These are phyloP conservation scores for Discostella pseudostelligera DNA, from an alignment of 108 stramenopile genomes.

Conservation along the genomic window DNA sequence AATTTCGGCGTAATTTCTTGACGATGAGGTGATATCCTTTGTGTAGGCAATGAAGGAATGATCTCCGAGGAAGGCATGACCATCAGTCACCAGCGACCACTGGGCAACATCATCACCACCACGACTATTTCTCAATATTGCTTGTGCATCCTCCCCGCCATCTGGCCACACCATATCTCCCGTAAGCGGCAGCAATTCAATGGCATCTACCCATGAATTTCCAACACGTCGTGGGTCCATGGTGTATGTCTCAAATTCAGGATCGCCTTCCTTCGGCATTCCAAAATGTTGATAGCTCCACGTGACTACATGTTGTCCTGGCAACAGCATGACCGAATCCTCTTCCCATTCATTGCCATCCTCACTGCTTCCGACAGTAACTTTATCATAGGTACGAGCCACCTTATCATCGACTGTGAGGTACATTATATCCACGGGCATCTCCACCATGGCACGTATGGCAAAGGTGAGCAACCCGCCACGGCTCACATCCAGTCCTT, in stretches of 20 bases:
- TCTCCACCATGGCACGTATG: constrained; percentile 24
- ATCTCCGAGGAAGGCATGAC: constrained; percentile 15
- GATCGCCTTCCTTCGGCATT: constrained; percentile 1
- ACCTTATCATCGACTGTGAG: constrained; percentile 30
- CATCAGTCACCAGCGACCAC: constrained; percentile 16
- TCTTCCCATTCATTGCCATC: constrained; percentile 37
- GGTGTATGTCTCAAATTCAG: background rate
- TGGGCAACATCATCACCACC: constrained; percentile 1
- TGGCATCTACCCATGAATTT: constrained; percentile 44
- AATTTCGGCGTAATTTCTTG: constrained; percentile 8
- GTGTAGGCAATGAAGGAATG: constrained; percentile 29
- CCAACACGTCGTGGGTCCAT: constrained; percentile 23
- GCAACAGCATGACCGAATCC: constrained; percentile 23
- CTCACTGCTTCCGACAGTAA: constrained; percentile 8
- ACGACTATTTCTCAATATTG: background rate
- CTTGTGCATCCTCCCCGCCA: constrained; percentile 8
- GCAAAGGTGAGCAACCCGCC: constrained; percentile 39
- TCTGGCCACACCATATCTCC: constrained; percentile 19
- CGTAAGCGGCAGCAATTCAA: constrained; percentile 18
- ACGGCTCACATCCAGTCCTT: constrained; percentile 9
- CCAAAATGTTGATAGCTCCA: constrained; percentile 43
- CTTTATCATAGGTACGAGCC: constrained; percentile 26
- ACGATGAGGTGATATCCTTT: constrained; percentile 24
- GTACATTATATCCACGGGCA: constrained; percentile 29
- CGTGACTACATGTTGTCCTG: constrained; percentile 30